Conservation (phyloP, 73 alveolate genomes). For the Paramecium primaurelia region DNA sequence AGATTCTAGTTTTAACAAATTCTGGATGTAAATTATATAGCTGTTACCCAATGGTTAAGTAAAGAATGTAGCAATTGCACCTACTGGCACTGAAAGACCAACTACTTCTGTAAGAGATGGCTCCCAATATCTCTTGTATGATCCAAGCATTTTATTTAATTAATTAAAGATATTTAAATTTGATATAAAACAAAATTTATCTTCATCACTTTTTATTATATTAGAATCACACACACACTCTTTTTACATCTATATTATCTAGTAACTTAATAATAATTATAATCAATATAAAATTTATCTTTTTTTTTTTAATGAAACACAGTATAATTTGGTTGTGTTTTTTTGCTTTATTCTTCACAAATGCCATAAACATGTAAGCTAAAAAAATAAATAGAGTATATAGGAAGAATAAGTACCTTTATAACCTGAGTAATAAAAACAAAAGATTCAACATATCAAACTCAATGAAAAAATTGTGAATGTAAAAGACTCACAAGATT, state of each 20-base stretch:
- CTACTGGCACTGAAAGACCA: constrained; percentile 52
- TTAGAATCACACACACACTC: background rate
- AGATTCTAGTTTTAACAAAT: constrained; percentile 53
- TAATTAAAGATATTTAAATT: background rate
- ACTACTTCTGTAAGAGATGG: constrained; percentile 56
- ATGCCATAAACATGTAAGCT: background rate
- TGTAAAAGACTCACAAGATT: background rate
- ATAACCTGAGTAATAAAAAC: background rate
- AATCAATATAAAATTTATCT: background rate
- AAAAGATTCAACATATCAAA: background rate
- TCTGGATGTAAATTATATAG: background rate
- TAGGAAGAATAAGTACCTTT: background rate
- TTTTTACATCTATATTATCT: background rate
- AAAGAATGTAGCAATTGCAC: constrained; percentile 47
- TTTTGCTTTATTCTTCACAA: background rate
- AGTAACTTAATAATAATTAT: background rate
- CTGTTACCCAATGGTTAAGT: constrained; percentile 45
- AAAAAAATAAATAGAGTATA: background rate
- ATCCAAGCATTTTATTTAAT: constrained; percentile 46
- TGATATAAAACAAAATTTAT: background rate
- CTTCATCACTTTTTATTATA: background rate
- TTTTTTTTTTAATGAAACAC: background rate
- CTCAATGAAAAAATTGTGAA: background rate
- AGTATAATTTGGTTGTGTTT: background rate
- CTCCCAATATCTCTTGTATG: constrained; percentile 67